These are phyloP conservation scores for Mycena crocata DNA, from an alignment of 768 basidiomycete genomes.

Conservation along the genomic window DNA sequence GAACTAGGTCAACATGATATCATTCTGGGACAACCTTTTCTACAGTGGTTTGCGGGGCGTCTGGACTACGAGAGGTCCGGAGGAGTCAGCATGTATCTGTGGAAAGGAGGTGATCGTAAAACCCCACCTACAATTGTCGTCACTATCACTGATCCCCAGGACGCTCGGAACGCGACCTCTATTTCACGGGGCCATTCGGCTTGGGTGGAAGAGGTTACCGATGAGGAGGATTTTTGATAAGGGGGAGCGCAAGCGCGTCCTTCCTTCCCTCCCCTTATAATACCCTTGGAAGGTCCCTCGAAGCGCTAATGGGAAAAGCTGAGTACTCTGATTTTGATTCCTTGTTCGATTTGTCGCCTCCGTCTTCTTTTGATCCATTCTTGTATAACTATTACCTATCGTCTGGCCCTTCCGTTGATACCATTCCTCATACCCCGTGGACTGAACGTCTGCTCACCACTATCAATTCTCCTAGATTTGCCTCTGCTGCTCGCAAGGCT, in stretches of 20 bases:
- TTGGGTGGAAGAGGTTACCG: constrained; percentile 5
- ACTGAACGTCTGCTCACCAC: constrained; percentile 2
- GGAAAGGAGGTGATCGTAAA: constrained; percentile 10
- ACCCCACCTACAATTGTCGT: constrained; percentile 3
- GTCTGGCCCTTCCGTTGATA: not conserved
- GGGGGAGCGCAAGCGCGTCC: not conserved
- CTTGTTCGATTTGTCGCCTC: constrained; percentile 15
- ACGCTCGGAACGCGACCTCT: constrained; percentile 1
- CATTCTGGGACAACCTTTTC: not conserved
- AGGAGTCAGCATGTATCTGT: constrained; percentile 2
- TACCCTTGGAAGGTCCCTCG: constrained; percentile 31
- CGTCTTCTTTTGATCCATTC: not conserved
- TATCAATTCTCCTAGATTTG: too few relatives aligned
- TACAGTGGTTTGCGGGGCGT: not conserved
- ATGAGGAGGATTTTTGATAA: constrained; percentile 30
- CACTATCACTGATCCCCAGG: constrained; percentile 11
- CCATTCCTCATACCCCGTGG: constrained; percentile 13
- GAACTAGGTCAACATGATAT: not conserved
- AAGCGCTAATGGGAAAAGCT: constrained; percentile 32
- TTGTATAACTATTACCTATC: not conserved
- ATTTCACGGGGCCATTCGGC: not conserved
- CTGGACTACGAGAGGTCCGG: constrained; percentile 11
- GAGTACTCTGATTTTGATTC: constrained; percentile 31
- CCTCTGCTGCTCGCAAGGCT: not conserved
- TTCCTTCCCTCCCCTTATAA: constrained; percentile 23